These are phyloP conservation scores for Eruca vesicaria DNA, from an alignment of 441 rosid species.

Conservation along the genomic window DNA sequence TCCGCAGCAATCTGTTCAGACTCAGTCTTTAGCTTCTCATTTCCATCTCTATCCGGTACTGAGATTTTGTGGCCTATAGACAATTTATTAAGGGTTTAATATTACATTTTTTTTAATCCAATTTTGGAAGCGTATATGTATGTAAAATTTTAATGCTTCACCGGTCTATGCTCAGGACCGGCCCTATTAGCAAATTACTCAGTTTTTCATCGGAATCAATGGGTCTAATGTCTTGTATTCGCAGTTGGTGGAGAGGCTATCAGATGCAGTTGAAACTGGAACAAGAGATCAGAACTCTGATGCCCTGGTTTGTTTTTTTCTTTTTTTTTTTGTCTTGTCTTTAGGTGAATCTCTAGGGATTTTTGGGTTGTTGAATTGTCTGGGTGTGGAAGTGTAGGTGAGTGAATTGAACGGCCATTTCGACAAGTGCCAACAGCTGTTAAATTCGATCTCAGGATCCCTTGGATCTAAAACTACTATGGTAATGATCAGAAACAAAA, in stretches of 20 bases:
- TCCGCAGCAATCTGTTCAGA: conserved; percentile 25
- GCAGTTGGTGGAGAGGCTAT: conserved; percentile 74
- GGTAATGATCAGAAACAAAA: conserved; percentile 39
- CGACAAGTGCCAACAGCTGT: conserved; percentile 89
- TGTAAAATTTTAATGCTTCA: too few species aligned
- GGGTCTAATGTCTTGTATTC: background rate
- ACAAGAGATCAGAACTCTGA: conserved; percentile 80
- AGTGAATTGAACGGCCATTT: conserved; percentile 73
- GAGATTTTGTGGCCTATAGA: too few species aligned
- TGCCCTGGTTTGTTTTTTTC: conserved; percentile 55
- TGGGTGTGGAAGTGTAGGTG: conserved; percentile 31
- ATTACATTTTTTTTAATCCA: too few species aligned
- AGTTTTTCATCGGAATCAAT: background rate
- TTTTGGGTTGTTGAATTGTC: conserved; percentile 5
- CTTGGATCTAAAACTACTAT: conserved; percentile 57
- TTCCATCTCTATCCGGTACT: conserved; percentile 65
- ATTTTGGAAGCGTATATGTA: too few species aligned
- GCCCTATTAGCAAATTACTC: background rate
- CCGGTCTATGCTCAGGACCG: too few species aligned
- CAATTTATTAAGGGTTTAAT: too few species aligned
- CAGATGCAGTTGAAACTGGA: conserved; percentile 72
- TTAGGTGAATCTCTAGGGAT: conserved; percentile 5
- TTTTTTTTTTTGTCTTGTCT: background rate
- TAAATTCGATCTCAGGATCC: conserved; percentile 76
- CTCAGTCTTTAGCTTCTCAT: conserved; percentile 88